phyloP scores from a whole-genome alignment of 495 filamentous ascomycete species.

The Usnea hakonensis region DNA sequence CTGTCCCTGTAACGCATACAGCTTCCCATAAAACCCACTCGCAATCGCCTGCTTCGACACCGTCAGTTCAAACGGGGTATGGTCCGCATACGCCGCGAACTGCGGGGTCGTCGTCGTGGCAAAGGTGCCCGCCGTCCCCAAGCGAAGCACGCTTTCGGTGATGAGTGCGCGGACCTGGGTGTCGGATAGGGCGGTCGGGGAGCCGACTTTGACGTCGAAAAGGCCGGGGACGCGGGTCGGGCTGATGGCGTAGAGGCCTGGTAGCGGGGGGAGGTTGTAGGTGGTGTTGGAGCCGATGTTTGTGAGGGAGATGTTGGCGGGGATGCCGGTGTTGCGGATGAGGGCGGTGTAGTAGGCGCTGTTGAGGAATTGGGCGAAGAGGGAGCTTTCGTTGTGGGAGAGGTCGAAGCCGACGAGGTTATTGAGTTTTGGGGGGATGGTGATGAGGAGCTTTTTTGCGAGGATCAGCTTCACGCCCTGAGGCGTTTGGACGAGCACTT shows the following conservation, averaged over 20 bases:
- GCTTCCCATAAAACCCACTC: constrained; percentile 42
- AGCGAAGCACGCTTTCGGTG: constrained; percentile 8
- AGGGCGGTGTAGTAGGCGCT: constrained; percentile 40
- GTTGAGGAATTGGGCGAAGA: constrained; percentile 36
- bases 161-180: constrained; percentile 19
- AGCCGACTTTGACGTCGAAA: constrained; percentile 15
- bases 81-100: constrained; percentile 23
- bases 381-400: constrained; percentile 24
- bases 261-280: constrained; percentile 28
- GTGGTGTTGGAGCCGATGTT: constrained; percentile 29
- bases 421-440: constrained; percentile 34
- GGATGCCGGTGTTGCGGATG: constrained; percentile 36
- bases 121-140: constrained; percentile 20
- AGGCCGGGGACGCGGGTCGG: constrained; percentile 18
- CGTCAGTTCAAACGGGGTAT: constrained; percentile 30
- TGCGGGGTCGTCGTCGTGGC: constrained; percentile 14
- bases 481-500: constrained; percentile 31
- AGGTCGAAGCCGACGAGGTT: constrained; percentile 36
- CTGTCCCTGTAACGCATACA: constrained; percentile 46
- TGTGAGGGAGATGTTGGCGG: constrained; percentile 19
- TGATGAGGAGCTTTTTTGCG: constrained; percentile 40
- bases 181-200: constrained; percentile 15
- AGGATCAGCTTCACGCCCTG: constrained; percentile 32
- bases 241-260: constrained; percentile 24
- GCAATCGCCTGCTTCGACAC: constrained; percentile 32